phyloP scores from a whole-genome alignment of 2,329 filamentous ascomycete species.

The Rutstroemia sp. region DNA sequence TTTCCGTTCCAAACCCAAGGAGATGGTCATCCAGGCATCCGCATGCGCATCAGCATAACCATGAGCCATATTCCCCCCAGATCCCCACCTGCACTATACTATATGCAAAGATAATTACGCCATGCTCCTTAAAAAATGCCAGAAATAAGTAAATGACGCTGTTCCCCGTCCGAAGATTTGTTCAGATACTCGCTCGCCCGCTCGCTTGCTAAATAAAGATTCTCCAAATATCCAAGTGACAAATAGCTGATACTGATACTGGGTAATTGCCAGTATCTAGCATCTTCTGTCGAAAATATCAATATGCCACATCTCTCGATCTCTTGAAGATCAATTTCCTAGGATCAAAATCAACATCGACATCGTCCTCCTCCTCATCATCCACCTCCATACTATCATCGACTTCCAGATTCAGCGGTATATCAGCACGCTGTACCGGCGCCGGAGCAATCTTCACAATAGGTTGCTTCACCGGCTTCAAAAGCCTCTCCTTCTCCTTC shows the following conservation, averaged over 20 bases:
- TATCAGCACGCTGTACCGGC: not conserved
- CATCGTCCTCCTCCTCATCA: conserved; percentile 22
- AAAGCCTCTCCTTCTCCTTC: not conserved
- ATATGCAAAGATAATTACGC: too few species aligned
- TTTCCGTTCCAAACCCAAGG: not conserved
- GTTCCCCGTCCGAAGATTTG: not conserved
- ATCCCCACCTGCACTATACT: too few species aligned
- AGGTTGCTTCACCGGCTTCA: not conserved
- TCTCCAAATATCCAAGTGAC: not conserved
- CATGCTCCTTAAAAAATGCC: not conserved
- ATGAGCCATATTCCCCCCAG: too few species aligned
- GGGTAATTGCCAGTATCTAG: too few species aligned
- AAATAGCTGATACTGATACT: too few species aligned
- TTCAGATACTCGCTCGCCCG: not conserved
- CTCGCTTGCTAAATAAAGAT: not conserved
- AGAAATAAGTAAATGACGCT: not conserved
- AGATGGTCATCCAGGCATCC: not conserved
- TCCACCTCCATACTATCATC: conserved; percentile 23
- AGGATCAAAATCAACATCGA: conserved; percentile 8
- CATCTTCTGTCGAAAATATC: not conserved
- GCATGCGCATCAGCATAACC: too few species aligned
- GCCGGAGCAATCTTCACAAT: not conserved
- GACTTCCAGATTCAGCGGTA: conserved; percentile 11
- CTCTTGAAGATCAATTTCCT: conserved; percentile 24
- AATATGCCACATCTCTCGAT: conserved; percentile 18